Base-by-base conservation (phyloP, 139 green algal genomes). In the Tetratostichococcus sp. region DNA sequence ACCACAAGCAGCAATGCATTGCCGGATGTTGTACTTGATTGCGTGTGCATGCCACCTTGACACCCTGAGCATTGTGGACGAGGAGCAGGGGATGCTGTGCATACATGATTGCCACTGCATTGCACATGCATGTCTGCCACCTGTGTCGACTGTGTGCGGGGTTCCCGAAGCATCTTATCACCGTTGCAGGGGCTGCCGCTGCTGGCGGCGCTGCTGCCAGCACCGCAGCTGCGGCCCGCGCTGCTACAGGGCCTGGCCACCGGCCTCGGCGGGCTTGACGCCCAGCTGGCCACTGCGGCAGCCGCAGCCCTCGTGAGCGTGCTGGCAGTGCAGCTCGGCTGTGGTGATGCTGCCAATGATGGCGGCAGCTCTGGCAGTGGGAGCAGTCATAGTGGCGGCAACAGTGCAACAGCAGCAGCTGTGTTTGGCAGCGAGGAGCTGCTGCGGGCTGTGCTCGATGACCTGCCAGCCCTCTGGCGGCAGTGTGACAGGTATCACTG, bases 221-320 rank as follows among this genome's bases (percentile, higher is more conserved):
- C 80, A 21, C 19, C 67, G 25, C 33, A 67, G 0, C 83, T 86
- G 42, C 67, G 77, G 32, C n/a, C 59, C 16, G 50, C 78, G 3
- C 11, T 91, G 30, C 66, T 97, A 35, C 85, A 93, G 59, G 94
- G 93, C 5, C 71, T 98, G 39, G 84, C 89, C 0, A 83, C 91
- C n/a, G 91, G 85, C 42, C 87, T 94, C 8, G 94, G 94, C 16
- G 89, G 91, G 16, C 77, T 97, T 28, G 90, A 94, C 67, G 83
- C 85, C 0, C 82, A 84, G 11, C 82, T 98, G 4, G 57, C 80
- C 1, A 83, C 75, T 30, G 79, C 78, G 4, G 77, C 86, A 4
- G 80, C 80, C 28, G 69, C 73, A 16, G 88, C 89, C 0, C 66
- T 96, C 33, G 74, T 88, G 57, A 66, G 74, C 1, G 78, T 76